Evolutionary conservation across 129 eudicot genomes (phyloP).

Genomic region (Rutidosis leptorrhynchoides): DNA sequence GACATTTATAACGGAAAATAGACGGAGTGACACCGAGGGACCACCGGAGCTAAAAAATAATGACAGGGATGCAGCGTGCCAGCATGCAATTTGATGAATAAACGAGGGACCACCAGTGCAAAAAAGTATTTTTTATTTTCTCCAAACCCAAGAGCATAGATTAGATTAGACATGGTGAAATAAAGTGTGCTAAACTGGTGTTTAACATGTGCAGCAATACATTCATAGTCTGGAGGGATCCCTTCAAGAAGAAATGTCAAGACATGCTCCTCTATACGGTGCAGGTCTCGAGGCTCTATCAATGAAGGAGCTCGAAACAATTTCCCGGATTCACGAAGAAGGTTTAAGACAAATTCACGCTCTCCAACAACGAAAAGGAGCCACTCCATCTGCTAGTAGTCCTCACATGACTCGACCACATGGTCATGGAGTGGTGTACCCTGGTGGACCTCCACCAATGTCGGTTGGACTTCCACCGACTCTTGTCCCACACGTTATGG

Average conservation of each 20-base stretch:
- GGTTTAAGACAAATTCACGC: slow-evolving; percentile 84
- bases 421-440: slow-evolving; percentile 51
- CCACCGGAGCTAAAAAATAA: no score
- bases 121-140: background rate
- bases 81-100: no score
- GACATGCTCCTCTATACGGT: slow-evolving; percentile 91
- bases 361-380: slow-evolving; percentile 66
- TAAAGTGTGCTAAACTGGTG: background rate
- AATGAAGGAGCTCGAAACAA: slow-evolving; percentile 87
- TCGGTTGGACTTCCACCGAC: slow-evolving; percentile 65
- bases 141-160: background rate
- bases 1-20: no score
- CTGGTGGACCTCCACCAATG: slow-evolving; percentile 62
- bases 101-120: background rate
- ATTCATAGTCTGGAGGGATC: slow-evolving; percentile 74
- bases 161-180: background rate
- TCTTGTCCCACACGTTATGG: slow-evolving; percentile 56
- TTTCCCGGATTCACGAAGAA: slow-evolving; percentile 87
- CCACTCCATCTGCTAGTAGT: slow-evolving; percentile 54
- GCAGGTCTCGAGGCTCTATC: slow-evolving; percentile 83
- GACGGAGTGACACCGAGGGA: no score
- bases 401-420: slow-evolving; percentile 64
- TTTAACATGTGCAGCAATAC: slow-evolving; percentile 64
- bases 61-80: no score
- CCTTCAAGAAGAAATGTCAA: slow-evolving; percentile 90